Conservation (phyloP, 2,329 filamentous ascomycete genomes). For the Phialophora tarda region DNA sequence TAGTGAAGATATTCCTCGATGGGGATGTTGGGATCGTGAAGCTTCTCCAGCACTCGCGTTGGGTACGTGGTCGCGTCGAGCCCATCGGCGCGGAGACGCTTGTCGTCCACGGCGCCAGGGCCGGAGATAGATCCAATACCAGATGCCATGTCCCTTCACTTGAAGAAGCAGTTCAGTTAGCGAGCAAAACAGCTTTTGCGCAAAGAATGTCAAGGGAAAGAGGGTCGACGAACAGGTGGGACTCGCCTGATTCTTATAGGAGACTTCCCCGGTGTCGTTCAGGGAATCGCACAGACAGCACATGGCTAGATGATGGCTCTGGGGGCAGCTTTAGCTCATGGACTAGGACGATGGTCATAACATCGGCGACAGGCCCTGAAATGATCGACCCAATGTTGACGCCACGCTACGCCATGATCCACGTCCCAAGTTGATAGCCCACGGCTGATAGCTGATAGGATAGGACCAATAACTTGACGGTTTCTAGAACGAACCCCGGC, state of each 20-base stretch:
- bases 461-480: slow-evolving; percentile 2
- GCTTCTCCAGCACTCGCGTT: slow-evolving; percentile 24
- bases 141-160: slow-evolving; percentile 24
- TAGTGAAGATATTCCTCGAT: slow-evolving; percentile 52
- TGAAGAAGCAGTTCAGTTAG: slow-evolving; percentile 1
- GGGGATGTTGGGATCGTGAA: slow-evolving; percentile 41
- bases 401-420: slow-evolving; percentile 13
- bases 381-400: slow-evolving; percentile 8
- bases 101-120: slow-evolving; percentile 28
- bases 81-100: slow-evolving; percentile 24
- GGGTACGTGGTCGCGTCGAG: slow-evolving; percentile 21
- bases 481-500: slow-evolving; percentile 19
- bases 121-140: slow-evolving; percentile 30
- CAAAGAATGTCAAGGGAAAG: slow-evolving; percentile 1
- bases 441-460: slow-evolving; percentile 16
- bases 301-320: neutral
- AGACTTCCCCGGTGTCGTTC: neutral
- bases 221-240: neutral
- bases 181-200: neutral
- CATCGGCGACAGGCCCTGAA: neutral
- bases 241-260: slow-evolving; percentile 15
- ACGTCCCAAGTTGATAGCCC: neutral
- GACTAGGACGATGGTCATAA: neutral
- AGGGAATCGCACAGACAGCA: neutral
- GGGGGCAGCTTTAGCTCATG: neutral